Percentiles rank a stretch among this genome's conserved stretches.
These are phyloP conservation scores for Trichosanthes cucumerina DNA, from an alignment of 306 rosid genomes.

Conservation along the genomic window DNA sequence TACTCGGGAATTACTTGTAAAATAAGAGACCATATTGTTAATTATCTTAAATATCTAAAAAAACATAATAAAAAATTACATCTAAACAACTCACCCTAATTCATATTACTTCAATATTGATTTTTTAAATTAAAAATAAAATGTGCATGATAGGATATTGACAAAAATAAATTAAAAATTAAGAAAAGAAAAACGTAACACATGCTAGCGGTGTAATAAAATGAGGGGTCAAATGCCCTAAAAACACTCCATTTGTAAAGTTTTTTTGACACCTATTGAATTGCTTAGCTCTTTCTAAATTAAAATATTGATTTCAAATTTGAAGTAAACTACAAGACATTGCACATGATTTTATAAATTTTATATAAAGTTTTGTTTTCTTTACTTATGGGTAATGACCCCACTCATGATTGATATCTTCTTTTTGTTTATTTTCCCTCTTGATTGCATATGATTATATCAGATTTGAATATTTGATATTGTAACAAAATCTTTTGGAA, in stretches of 20 bases:
- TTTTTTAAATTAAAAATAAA: no score
- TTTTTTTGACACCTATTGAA: not conserved
- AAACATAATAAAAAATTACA: no score
- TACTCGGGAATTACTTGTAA: no score
- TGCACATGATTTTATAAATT: not conserved
- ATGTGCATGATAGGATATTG: no score
- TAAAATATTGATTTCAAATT: not conserved
- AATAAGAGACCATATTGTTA: no score
- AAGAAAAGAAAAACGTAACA: no score
- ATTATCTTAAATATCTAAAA: no score
- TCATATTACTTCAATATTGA: no score
- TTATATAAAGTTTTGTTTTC: not conserved
- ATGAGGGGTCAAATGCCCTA: no score
- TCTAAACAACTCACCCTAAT: no score
- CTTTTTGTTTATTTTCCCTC: not conserved
- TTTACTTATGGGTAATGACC: not conserved
- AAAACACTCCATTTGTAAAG: not conserved
- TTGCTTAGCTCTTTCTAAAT: not conserved
- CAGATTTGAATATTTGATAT: not conserved
- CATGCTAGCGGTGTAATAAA: no score
- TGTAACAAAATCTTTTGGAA: not conserved
- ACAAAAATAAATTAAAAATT: no score
- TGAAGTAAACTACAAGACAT: not conserved
- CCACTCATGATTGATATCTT: not conserved
- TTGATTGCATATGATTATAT: not conserved